Base-by-base conservation (phyloP, 495 filamentous ascomycete species). In the Aspergillus indologenus region DNA sequence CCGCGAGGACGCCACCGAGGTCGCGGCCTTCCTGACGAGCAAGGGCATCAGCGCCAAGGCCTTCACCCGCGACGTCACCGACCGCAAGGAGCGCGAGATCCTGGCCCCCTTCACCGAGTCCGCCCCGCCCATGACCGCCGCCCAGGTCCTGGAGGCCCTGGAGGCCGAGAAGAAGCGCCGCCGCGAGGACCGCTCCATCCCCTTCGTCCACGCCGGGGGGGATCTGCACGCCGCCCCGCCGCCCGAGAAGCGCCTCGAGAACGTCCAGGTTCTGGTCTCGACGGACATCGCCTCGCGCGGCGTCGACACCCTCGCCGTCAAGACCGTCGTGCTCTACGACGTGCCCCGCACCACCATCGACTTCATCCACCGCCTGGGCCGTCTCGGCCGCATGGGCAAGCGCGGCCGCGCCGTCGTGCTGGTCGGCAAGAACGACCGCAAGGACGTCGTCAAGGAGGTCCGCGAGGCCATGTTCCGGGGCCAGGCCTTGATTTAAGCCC, bases 281-380 rank as follows among this genome's bases (percentile, higher is more conserved):
- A 98, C 95, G 0, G 94, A 98, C 68, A 79, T 98, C 47, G 89
- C 89, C 18, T 96, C 92, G 18, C 79, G 94, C 61, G 94, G 94
- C 54, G 94, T 98, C 62, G 94, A 98, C 67, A 98, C 94, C 0
- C 70, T 96, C n/a, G 88, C 90, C 5, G 92, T 98, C 8, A 81
- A 89, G 58, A 90, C 93, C 59, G 92, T 98, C 14, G 83, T 98
- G 47, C 74, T 98, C 24, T 97, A 95, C 70, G 92, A 98, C 71
- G 93, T 98, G 22, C 94, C 94, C 9, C 93, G 97, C 66, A 93
- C 88, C 2, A 94, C 91, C 0, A 91, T 98, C 58, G 94, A 98
- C 75, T 97, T 98, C 65, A 96, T 98, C 66, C 94, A 98, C 70
- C 87, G 95, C 19, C 80, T 98, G 20, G 94, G 94, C 51, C 80